A percentile compares a stretch with the other conserved stretches of the same genome.
Evolutionary conservation across 2,329 filamentous ascomycete species (phyloP).

Genomic region (Botryosphaeria agaves): DNA sequence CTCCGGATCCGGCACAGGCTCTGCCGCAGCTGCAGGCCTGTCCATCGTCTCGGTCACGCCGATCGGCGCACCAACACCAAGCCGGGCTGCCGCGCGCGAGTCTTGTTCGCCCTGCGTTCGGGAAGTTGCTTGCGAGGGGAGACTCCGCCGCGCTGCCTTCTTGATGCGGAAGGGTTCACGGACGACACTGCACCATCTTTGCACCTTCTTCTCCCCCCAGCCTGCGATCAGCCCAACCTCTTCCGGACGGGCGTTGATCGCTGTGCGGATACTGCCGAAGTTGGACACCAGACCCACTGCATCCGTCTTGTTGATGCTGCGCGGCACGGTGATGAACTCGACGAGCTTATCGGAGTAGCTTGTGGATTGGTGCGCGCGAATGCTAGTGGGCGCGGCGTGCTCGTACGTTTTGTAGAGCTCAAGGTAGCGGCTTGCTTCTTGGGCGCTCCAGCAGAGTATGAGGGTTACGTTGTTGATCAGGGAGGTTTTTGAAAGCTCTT

Average conservation of each 20-base stretch:
- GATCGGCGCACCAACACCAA: conserved; percentile 14
- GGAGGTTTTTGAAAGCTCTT: conserved; percentile 82
- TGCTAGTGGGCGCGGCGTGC: conserved; percentile 63
- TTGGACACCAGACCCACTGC: conserved; percentile 78
- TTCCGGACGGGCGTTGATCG: conserved; percentile 75
- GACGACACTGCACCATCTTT: conserved; percentile 65
- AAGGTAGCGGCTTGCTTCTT: conserved; percentile 83
- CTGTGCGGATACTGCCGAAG: conserved; percentile 76
- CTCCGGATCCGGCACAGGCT: conserved; percentile 16
- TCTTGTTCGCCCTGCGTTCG: conserved; percentile 10
- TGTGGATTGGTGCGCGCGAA: conserved; percentile 69
- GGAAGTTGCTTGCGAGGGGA: conserved; percentile 9
- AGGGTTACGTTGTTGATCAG: conserved; percentile 85
- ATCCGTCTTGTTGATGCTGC: conserved; percentile 88
- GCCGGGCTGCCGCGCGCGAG: conserved; percentile 9
- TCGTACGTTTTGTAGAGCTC: conserved; percentile 94
- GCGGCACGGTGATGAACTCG: conserved; percentile 81
- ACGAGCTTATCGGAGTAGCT: conserved; percentile 75
- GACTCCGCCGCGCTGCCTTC: conserved; percentile 44
- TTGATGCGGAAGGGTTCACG: conserved; percentile 70
- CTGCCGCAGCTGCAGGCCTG: conserved; percentile 7
- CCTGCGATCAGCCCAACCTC: conserved; percentile 72
- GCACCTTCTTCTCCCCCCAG: conserved; percentile 92
- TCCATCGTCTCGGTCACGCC: conserved; percentile 12
- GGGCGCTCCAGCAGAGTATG: conserved; percentile 84